Conservation (phyloP, 1,284 basidiomycete genomes). For the Rhodotorula sp. region DNA sequence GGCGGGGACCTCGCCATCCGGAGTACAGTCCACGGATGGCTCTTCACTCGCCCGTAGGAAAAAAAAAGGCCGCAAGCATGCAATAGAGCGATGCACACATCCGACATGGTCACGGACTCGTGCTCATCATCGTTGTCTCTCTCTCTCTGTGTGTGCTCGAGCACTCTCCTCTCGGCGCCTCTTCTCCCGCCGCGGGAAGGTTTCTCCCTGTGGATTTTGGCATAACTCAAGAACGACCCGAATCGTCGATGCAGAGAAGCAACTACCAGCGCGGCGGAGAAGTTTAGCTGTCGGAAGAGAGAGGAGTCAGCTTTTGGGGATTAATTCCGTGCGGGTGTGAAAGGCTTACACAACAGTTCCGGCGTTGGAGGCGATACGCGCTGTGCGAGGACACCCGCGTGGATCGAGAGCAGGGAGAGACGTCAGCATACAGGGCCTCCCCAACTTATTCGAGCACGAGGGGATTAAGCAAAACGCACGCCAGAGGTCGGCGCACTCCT, state of each 20-base stretch:
- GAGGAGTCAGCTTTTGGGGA: background rate
- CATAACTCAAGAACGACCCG: background rate
- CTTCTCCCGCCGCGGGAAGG: too few relatives aligned
- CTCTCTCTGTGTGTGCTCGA: background rate
- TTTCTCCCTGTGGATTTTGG: background rate
- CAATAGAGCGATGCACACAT: background rate
- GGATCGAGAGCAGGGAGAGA: too few relatives aligned
- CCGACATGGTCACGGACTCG: background rate
- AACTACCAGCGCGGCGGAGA: slow-evolving; percentile 6
- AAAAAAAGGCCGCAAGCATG: background rate
- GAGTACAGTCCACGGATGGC: slow-evolving; percentile 43
- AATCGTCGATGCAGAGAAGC: slow-evolving; percentile 1
- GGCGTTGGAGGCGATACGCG: slow-evolving; percentile 68
- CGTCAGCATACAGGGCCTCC: background rate
- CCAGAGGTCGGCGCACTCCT: slow-evolving; percentile 96
- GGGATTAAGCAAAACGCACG: slow-evolving; percentile 55
- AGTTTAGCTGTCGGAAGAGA: background rate
- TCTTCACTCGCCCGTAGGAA: slow-evolving; percentile 20
- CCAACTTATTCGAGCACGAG: background rate
- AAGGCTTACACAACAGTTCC: slow-evolving; percentile 81
- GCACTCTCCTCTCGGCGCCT: too few relatives aligned
- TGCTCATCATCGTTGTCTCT: background rate
- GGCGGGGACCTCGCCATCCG: slow-evolving; percentile 40
- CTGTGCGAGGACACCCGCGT: background rate
- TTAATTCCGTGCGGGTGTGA: too few relatives aligned